Evolutionary conservation across 2,329 filamentous ascomycete species (phyloP).

Genomic region (Malbranchea cinnamomea): DNA sequence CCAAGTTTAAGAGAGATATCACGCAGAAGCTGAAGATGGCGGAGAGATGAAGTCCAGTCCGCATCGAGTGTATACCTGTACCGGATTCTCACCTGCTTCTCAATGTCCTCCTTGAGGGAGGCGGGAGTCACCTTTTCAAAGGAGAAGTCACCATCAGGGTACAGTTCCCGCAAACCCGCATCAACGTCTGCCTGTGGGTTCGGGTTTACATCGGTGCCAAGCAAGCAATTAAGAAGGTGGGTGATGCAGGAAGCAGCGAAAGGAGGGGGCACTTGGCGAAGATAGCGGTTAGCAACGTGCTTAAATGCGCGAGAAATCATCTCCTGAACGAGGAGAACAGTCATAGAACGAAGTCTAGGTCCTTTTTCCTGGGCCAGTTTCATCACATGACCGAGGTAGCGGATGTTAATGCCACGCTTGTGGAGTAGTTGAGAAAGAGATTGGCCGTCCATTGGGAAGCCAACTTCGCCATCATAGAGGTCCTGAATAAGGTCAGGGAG

Average conservation of each 20-base stretch:
- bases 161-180: slow-evolving; percentile 55
- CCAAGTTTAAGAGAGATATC: slow-evolving; percentile 82
- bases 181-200: slow-evolving; percentile 68
- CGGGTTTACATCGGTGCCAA: slow-evolving; percentile 63
- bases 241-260: slow-evolving; percentile 67
- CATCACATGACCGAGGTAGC: slow-evolving; percentile 82
- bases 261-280: slow-evolving; percentile 64
- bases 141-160: slow-evolving; percentile 64
- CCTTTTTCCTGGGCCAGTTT: slow-evolving; percentile 51
- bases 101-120: slow-evolving; percentile 52
- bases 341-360: slow-evolving; percentile 60
- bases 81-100: slow-evolving; percentile 54
- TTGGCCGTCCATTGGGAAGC: slow-evolving; percentile 96
- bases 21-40: slow-evolving; percentile 70
- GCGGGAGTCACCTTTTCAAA: slow-evolving; percentile 70
- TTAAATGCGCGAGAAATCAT: slow-evolving; percentile 96
- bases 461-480: slow-evolving; percentile 79
- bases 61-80: slow-evolving; percentile 61
- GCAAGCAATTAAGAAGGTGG: slow-evolving; percentile 84
- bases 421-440: slow-evolving; percentile 79
- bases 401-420: slow-evolving; percentile 92
- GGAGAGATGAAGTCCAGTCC: slow-evolving; percentile 52
- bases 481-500: slow-evolving; percentile 80
- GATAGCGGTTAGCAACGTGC: slow-evolving; percentile 66
- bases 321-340: slow-evolving; percentile 67